Evolutionary conservation across 768 basidiomycete genomes (phyloP), one percentile per base, ranked within the genome.

Genomic region (Sarcomyxa edulis): DNA sequence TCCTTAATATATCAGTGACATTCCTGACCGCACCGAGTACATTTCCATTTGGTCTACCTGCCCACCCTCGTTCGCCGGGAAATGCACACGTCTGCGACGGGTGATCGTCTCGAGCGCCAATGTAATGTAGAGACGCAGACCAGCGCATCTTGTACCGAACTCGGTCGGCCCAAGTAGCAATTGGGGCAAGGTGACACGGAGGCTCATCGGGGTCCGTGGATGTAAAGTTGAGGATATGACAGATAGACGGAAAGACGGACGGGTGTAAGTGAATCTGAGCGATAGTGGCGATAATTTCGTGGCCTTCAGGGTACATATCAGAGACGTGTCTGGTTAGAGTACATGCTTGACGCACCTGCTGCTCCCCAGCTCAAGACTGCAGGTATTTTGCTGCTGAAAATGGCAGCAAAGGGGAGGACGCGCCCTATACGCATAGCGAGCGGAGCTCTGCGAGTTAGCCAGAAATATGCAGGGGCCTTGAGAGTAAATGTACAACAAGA

Each of bases 201-300:
- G 62, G 71, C 39, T 46, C 51, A 37, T 51, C 48, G 10, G 52
- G 64, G 40, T 58, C 58, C 28, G 41, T 45, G 7, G 58, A 64
- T 19, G 57, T 59, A 43, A 63, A 60, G 46, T 81, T 70, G 47
- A 96, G 80, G 49, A 97, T 81, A 20, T 65, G 58, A 47, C 84
- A 88, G 38, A 96, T 62, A 22, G 68, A 71, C 2, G 76, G 69
- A 27, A 83, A 68, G 4, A 84, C 81, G 2, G 64, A 65, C 0
- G 88, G 87, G 55, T 89, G 76, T 2, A 97, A 74, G 56, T 96
- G 79, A 43, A 94, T 89, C 56, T 97, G 86, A 1, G 95, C 95
- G 40, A 98, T 86, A 4, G 93, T 95, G 1, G 93, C 94, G 5
- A 91, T 78, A 22, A 96, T 82, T 65, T 96, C 87, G 50, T 97